Evolutionary conservation across 495 filamentous ascomycete genomes (phyloP).

Genomic region (Trichoderma parareesei): DNA sequence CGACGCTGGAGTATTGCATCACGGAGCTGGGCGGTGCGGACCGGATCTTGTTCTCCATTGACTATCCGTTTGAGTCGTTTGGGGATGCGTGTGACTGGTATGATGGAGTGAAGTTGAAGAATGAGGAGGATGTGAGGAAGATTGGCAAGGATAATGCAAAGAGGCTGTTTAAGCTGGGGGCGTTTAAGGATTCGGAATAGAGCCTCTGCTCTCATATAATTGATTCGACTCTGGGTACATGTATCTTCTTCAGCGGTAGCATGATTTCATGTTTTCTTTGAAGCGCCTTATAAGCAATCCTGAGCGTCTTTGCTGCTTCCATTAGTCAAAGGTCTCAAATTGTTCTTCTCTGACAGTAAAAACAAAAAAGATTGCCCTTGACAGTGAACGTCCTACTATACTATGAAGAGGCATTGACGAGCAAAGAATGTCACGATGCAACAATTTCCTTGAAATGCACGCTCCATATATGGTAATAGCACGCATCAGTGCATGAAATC

Average conservation of each 20-base stretch:
- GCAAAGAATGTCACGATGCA: too few relatives aligned
- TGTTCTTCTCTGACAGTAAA: too few relatives aligned
- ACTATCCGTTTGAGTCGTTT: conserved; percentile 11
- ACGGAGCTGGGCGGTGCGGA: conserved; percentile 22
- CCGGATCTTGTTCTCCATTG: conserved; percentile 32
- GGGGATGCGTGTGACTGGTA: conserved; percentile 12
- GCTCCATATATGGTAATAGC: neutral
- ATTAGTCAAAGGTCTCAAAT: too few relatives aligned
- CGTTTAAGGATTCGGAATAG: conserved; percentile 8
- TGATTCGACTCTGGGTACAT: neutral
- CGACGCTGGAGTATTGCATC: conserved; percentile 43
- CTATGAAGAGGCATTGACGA: too few relatives aligned
- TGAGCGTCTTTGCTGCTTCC: too few relatives aligned
- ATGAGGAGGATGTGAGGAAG: conserved; percentile 7
- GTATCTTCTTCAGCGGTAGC: too few relatives aligned
- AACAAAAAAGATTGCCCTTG: too few relatives aligned
- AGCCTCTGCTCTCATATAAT: neutral
- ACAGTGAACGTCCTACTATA: too few relatives aligned
- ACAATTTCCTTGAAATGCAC: neutral
- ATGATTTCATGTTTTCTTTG: too few relatives aligned
- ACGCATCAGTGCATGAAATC: neutral
- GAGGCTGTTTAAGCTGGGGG: conserved; percentile 11
- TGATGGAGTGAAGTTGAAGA: conserved; percentile 6
- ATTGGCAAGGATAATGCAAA: conserved; percentile 12
- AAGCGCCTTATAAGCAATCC: too few relatives aligned